Evolutionary conservation across 2,329 filamentous ascomycete genomes (phyloP), one percentile per base, ranked within the genome.

Genomic region (Scedosporium boydii): DNA sequence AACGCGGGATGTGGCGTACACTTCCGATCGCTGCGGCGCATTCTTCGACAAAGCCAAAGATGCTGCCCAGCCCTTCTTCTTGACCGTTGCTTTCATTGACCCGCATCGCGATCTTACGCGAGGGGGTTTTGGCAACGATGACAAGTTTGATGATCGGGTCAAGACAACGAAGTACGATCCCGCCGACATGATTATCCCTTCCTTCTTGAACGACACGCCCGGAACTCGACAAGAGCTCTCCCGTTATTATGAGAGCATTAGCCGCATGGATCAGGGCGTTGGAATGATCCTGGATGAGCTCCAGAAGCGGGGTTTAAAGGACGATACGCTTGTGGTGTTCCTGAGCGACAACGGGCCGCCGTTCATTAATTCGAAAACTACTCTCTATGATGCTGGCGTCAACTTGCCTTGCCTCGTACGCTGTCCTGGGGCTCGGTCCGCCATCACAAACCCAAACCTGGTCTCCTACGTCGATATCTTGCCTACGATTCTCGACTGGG

Each of bases 321-420:
- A 75, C 1, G 64, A 70, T 38, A 81, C 78, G 0, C 64, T 81
- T 12, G 74, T 81, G 3, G 65, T 81, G 3, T 80, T 82, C 62
- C 65, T 77, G 3, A 80, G 76, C 63, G 78, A 82, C 62, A 81
- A 81, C 46, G 78, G 79, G 0, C 72, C 78, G 1, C 78, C 78
- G 0, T 81, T 82, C 64, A 66, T 81, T 64, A 81, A 82, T 67
- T 80, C 79, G 7, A 80, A 80, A 66, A 81, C 78, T 0, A 80
- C 78, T 0, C 69, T 82, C 0, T 82, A 77, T 65, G 78, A 81
- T 60, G 76, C 79, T 0, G 78, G 79, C 16, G 70, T 79, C 0
- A 69, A 73, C 9, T 67, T 81, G 1, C 78, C 78, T 0, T 68
- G 80, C 3, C 69, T 81, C 5, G 66, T 81, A 0, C 70, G 73